Evolutionary conservation across 75 land plant genomes (phyloP).

Genomic region (Picea sitchensis): DNA sequence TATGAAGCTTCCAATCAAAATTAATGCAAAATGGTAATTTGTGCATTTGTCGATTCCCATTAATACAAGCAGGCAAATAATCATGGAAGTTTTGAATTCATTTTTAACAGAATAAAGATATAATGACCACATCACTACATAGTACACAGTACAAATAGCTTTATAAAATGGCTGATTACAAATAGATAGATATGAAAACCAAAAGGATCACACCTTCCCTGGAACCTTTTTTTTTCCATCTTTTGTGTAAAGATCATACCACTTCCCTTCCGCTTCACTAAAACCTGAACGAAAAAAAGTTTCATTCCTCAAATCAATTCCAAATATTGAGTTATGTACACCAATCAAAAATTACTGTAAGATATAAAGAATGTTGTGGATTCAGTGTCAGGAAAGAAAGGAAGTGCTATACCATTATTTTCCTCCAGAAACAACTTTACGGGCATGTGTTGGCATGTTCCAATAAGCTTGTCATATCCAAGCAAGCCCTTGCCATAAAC

Average conservation of each 20-base stretch:
- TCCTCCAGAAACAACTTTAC: slow-evolving; percentile 3
- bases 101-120: not conserved
- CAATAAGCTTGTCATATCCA: slow-evolving; percentile 13
- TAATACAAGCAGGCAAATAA: not conserved
- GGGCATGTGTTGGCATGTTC: slow-evolving; percentile 10
- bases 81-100: not conserved
- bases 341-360: not conserved
- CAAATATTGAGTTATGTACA: not conserved
- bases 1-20: not conserved
- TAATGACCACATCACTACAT: not conserved
- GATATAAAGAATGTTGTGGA: not conserved
- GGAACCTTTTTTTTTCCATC: slow-evolving; percentile 29
- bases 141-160: not conserved
- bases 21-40: not conserved
- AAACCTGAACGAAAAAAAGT: not conserved
- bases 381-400: not conserved
- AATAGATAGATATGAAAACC: slow-evolving; percentile 1
- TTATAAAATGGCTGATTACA: not conserved
- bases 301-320: not conserved
- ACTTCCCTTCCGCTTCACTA: slow-evolving; percentile 15
- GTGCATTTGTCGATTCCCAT: not conserved
- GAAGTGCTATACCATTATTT: not conserved
- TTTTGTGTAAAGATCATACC: slow-evolving; percentile 46
- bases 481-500: slow-evolving; percentile 16
- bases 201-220: slow-evolving; percentile 29